Base-by-base conservation (phyloP, 176 grass and related monocot species). In the Canna indica region DNA sequence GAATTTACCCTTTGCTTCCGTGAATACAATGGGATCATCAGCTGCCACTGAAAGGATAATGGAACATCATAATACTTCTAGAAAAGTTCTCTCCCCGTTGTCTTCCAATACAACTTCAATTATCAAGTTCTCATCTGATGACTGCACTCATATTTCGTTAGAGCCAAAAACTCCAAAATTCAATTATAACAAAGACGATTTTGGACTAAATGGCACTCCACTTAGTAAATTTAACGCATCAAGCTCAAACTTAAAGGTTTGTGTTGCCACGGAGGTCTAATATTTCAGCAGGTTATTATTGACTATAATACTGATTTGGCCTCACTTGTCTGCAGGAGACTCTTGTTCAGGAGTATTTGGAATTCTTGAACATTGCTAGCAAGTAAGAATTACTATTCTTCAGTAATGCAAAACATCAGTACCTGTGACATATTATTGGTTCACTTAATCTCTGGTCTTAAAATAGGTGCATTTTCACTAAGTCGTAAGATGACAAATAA, bases 21-120 rank as follows among this genome's bases (percentile, higher is more conserved):
- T 42, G 53, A 52, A 69, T 50, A 16, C 22, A 10, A 25, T 59
- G 50, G 65, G 34, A 59, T 42, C 73, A 50, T 44, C 35, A 45
- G 32, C 36, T 41, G 18, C 62, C 10, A 47, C 7, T 47, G 50
- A 59, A 36, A 77, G 42, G 24, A 66, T 66, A 11, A 66, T n/a
- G 29, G 47, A 50, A 57, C 22, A 59, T 36, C 50, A 69, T 8
- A 59, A 59, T 35, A 79, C 82, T 75, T 29, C 65, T n/a, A 82
- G 94, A 76, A 99, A 85, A 81, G 86, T 71, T 44, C 82, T 90
- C 41, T 93, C 82, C 2, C 90, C 94, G 17, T 83, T 99, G 79
- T 81, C 94, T 41, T 81, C 90, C 65, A 90, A 93, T 56, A 50
- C 48, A 36, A 67, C 64, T 56, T 20, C 64, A 67, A 36, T 58